phyloP scores from a whole-genome alignment of 441 rosid species.

The Capsella rubella region DNA sequence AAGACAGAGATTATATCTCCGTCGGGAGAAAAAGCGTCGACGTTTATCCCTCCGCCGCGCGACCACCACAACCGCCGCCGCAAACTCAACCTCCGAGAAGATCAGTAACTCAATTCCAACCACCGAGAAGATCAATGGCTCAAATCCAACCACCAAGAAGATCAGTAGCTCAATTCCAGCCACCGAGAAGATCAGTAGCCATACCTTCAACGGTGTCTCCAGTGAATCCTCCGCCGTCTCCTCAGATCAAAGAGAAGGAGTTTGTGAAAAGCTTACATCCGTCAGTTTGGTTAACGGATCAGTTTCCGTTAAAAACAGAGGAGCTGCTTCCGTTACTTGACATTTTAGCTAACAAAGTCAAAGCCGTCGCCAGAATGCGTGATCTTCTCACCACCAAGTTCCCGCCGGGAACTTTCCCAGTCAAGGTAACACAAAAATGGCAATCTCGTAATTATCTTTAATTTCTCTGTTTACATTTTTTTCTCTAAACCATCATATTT shows the following conservation, averaged over 20 bases:
- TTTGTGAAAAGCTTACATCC: slow-evolving; percentile 78
- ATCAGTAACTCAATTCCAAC: slow-evolving; percentile 28
- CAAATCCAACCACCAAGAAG: slow-evolving; percentile 49
- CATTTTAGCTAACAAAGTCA: slow-evolving; percentile 88
- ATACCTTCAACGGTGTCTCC: slow-evolving; percentile 35
- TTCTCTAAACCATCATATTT: not conserved
- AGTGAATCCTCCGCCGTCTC: slow-evolving; percentile 59
- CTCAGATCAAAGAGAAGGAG: slow-evolving; percentile 89
- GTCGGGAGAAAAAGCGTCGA: slow-evolving; percentile 94
- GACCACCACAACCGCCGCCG: slow-evolving; percentile 32
- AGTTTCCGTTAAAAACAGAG: slow-evolving; percentile 89
- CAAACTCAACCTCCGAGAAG: slow-evolving; percentile 24
- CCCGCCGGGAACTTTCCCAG: slow-evolving; percentile 97
- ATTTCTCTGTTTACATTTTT: not conserved
- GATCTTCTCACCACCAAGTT: slow-evolving; percentile 91
- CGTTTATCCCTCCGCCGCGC: slow-evolving; percentile 60
- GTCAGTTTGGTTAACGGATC: slow-evolving; percentile 93
- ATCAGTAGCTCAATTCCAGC: slow-evolving; percentile 46
- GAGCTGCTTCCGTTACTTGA: slow-evolving; percentile 92
- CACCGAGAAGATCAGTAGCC: slow-evolving; percentile 53
- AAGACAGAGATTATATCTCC: slow-evolving; percentile 73
- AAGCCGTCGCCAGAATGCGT: slow-evolving; percentile 88
- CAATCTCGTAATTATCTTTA: slow-evolving; percentile 28
- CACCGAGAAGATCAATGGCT: slow-evolving; percentile 48
- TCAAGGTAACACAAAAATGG: slow-evolving; percentile 61